Conservation (phyloP, 1,284 basidiomycete genomes). For the Pascua guehoae region DNA sequence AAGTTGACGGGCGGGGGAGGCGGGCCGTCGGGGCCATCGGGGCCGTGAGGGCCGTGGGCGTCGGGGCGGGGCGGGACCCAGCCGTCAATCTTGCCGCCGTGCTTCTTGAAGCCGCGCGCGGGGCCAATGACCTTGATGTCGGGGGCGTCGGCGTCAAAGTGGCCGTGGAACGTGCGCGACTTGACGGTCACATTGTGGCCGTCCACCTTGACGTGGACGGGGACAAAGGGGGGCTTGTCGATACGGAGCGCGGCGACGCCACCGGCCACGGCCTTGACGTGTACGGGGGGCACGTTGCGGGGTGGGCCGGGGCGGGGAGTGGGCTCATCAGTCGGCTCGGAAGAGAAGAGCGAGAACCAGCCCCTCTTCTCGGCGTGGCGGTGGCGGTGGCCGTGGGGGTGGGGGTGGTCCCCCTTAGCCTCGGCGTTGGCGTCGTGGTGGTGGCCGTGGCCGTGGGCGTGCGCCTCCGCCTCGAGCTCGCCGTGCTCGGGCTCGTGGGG, state of each 20-base stretch:
- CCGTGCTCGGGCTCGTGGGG: neutral
- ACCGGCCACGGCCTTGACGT: conserved; percentile 30
- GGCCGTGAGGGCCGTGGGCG: too few species aligned
- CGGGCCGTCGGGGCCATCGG: too few species aligned
- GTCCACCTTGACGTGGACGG: neutral
- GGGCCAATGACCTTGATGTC: neutral
- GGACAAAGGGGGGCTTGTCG: neutral
- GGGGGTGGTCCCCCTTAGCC: too few species aligned
- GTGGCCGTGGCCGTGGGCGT: conserved; percentile 1
- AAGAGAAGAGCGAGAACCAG: conserved; percentile 5
- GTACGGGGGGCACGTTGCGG: conserved; percentile 20
- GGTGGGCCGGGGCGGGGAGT: conserved; percentile 24
- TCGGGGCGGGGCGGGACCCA: too few species aligned
- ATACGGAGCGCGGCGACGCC: conserved; percentile 16
- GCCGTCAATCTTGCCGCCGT: neutral
- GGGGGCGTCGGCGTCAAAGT: neutral
- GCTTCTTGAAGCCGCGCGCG: neutral
- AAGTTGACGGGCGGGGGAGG: too few species aligned
- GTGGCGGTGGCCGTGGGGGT: conserved; percentile 4
- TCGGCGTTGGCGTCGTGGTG: neutral
- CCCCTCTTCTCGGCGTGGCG: conserved; percentile 7
- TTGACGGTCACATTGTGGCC: neutral
- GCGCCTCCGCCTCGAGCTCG: neutral
- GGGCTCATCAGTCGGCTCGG: conserved; percentile 7
- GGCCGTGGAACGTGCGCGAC: neutral